phyloP scores from a whole-genome alignment of 176 grass and related monocot species.

The Hordeum vulgare region DNA sequence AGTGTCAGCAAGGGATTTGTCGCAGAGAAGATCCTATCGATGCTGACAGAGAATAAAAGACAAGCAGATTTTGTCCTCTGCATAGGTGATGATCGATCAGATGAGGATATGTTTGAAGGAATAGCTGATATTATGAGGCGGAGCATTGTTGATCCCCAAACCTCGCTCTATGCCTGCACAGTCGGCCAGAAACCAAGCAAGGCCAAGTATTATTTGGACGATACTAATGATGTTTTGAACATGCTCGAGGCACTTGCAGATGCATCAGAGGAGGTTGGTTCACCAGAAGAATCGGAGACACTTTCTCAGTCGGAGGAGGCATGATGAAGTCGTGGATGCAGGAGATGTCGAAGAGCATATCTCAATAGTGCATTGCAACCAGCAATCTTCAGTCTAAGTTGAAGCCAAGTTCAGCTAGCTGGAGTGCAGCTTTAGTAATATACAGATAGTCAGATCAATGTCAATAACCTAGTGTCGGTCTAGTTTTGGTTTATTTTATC shows the following conservation, averaged over 20 bases:
- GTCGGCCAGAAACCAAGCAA: conserved; percentile 74
- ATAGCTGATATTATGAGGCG: conserved; percentile 40
- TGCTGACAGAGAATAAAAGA: conserved; percentile 39
- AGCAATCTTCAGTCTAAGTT: conserved; percentile 6
- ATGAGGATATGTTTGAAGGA: conserved; percentile 71
- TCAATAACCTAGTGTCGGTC: conserved; percentile 29
- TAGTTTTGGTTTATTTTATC: conserved; percentile 17
- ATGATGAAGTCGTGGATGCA: conserved; percentile 14
- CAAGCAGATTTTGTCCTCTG: conserved; percentile 59
- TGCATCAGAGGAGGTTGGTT: conserved; percentile 26
- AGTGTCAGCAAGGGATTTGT: conserved; percentile 64
- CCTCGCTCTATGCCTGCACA: conserved; percentile 53
- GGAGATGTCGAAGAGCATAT: conserved; percentile 7
- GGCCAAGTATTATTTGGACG: conserved; percentile 64
- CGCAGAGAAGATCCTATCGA: conserved; percentile 54
- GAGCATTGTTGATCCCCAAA: conserved; percentile 36
- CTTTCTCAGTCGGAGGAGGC: neutral
- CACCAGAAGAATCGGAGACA: conserved; percentile 2
- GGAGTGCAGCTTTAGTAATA: conserved; percentile 21
- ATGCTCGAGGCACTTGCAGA: conserved; percentile 63
- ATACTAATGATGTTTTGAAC: conserved; percentile 47
- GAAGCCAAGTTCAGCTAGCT: neutral
- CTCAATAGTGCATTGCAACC: neutral
- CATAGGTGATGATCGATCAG: conserved; percentile 60
- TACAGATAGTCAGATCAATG: conserved; percentile 29